These are phyloP conservation scores for Aspergillus uvarum DNA, from an alignment of 2,329 filamentous ascomycete species.

Conservation along the genomic window DNA sequence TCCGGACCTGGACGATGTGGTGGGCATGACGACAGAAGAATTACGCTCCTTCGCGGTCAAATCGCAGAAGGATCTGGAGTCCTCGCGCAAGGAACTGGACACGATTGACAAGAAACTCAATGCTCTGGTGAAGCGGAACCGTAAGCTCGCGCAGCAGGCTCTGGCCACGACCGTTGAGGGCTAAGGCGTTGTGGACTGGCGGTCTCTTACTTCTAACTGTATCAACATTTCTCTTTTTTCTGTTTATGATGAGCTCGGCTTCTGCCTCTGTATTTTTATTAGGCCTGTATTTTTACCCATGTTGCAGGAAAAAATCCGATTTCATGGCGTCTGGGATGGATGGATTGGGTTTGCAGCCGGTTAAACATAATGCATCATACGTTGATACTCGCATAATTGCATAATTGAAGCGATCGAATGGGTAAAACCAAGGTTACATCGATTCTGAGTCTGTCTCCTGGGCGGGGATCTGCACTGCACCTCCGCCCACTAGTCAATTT, in stretches of 20 bases:
- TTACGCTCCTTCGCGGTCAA: conserved; percentile 40
- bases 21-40: conserved; percentile 44
- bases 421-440: too few species aligned
- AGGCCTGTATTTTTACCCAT: background rate
- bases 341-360: background rate
- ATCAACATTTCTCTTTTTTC: background rate
- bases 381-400: too few species aligned
- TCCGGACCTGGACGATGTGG: conserved; percentile 41
- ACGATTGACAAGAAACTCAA: conserved; percentile 45
- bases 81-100: conserved; percentile 67
- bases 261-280: background rate
- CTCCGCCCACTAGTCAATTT: too few species aligned
- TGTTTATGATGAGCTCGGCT: background rate
- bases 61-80: conserved; percentile 66
- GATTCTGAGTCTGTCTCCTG: too few species aligned
- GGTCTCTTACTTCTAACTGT: background rate
- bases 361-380: background rate
- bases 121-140: conserved; percentile 44
- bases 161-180: conserved; percentile 23
- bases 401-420: too few species aligned
- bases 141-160: conserved; percentile 45
- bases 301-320: background rate
- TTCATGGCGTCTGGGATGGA: background rate
- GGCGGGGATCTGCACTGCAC: too few species aligned
- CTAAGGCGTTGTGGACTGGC: background rate